A percentile compares a stretch with the other conserved stretches of the same genome.
These are phyloP conservation scores for Aegilops umbellulata DNA, from an alignment of 176 grass and related monocot genomes.

Conservation along the genomic window DNA sequence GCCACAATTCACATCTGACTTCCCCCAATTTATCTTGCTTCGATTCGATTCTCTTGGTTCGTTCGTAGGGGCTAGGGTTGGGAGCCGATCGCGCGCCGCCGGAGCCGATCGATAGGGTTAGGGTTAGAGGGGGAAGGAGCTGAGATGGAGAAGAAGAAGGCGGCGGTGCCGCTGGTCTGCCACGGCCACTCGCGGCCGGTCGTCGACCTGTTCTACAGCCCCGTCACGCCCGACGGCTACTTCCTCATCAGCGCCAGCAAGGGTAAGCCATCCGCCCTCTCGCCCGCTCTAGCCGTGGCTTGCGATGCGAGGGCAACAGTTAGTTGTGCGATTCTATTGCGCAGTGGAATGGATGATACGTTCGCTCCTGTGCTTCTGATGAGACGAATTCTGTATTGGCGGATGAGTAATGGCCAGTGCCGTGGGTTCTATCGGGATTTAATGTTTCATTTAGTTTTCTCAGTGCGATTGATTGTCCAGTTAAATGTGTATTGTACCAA, in stretches of 20 bases:
- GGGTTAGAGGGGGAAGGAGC: background rate
- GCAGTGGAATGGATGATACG: background rate
- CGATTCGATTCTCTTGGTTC: conserved; percentile 1
- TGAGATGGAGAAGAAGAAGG: conserved; percentile 21
- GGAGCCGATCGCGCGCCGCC: conserved; percentile 9
- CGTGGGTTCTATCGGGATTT: background rate
- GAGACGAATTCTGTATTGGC: background rate
- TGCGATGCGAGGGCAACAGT: background rate
- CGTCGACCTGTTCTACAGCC: conserved; percentile 82
- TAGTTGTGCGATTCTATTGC: background rate
- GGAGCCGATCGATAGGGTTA: conserved; percentile 14
- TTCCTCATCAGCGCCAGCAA: conserved; percentile 98
- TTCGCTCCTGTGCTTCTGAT: background rate
- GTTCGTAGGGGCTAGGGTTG: conserved; percentile 9
- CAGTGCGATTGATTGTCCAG: background rate
- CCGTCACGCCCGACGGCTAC: conserved; percentile 76
- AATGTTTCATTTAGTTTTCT: background rate
- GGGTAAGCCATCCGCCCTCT: conserved; percentile 31
- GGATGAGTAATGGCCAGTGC: background rate
- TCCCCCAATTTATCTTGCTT: background rate
- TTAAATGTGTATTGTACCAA: background rate
- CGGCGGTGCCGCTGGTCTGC: conserved; percentile 9
- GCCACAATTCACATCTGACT: background rate
- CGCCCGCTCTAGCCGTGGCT: background rate
- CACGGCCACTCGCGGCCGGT: conserved; percentile 89